phyloP scores from a whole-genome alignment of 257 asterid species.

The Nicotiana tomentosiformis region DNA sequence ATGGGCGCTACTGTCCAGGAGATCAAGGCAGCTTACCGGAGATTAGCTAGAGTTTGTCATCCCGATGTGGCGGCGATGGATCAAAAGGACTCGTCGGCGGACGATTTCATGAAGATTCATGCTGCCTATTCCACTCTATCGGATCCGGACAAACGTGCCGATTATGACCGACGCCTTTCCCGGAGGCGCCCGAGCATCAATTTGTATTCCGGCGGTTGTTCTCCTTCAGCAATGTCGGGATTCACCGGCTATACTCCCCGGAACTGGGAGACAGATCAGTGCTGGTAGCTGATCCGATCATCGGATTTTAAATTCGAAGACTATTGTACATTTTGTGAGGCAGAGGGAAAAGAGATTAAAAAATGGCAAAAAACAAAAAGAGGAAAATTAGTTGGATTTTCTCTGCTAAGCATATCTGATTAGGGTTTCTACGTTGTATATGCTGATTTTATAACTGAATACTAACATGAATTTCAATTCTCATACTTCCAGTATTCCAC shows the following conservation, averaged over 20 bases:
- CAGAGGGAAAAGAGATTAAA: not conserved
- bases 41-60: constrained; percentile 12
- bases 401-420: not conserved
- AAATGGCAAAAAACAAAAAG: not conserved
- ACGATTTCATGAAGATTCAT: constrained; percentile 15
- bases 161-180: constrained; percentile 12
- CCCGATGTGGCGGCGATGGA: constrained; percentile 18
- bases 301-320: not conserved
- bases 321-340: not conserved
- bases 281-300: constrained; percentile 12
- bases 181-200: not conserved
- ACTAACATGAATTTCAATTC: not conserved
- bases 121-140: constrained; percentile 16
- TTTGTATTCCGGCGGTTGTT: constrained; percentile 4
- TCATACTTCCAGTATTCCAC: not conserved
- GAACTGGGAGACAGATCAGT: constrained; percentile 24
- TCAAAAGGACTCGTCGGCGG: constrained; percentile 11
- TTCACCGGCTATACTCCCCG: constrained; percentile 10
- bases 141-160: constrained; percentile 20
- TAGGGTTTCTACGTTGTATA: not conserved
- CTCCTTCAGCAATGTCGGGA: constrained; percentile 7
- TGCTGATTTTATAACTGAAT: not conserved
- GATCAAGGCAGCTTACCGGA: constrained; percentile 18
- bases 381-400: not conserved
- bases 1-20: constrained; percentile 8